Evolutionary conservation across 495 filamentous ascomycete genomes (phyloP).

Genomic region (Penicillium canariense): DNA sequence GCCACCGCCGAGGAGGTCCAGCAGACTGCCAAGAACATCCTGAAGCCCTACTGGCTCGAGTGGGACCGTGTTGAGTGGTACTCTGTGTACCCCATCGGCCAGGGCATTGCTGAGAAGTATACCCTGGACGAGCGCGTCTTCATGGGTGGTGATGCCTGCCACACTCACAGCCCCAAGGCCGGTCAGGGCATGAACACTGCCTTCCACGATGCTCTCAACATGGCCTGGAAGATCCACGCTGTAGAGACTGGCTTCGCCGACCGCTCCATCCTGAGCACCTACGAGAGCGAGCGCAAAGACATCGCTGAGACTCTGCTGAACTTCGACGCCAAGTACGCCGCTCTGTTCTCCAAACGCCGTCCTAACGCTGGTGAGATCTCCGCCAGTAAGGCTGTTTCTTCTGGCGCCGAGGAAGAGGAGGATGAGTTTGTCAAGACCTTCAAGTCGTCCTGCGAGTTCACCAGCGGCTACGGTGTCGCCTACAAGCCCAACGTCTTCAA

Average conservation of each 20-base stretch:
- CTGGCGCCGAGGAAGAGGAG: constrained; percentile 36
- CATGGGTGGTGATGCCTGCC: constrained; percentile 62
- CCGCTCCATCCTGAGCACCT: constrained; percentile 64
- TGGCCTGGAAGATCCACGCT: constrained; percentile 78
- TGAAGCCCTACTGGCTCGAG: constrained; percentile 57
- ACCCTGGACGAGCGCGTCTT: constrained; percentile 57
- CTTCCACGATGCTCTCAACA: constrained; percentile 61
- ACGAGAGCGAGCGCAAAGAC: constrained; percentile 66
- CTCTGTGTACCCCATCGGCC: constrained; percentile 62
- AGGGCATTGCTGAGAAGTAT: constrained; percentile 61
- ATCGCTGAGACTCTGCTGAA: constrained; percentile 69
- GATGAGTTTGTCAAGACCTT: constrained; percentile 65
- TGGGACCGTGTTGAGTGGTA: constrained; percentile 59
- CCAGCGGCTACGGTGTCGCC: constrained; percentile 62
- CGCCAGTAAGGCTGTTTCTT: constrained; percentile 37
- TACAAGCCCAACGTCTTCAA: constrained; percentile 65
- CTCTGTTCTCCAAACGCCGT: constrained; percentile 60
- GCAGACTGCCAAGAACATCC: constrained; percentile 58
- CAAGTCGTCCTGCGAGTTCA: constrained; percentile 65
- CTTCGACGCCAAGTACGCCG: constrained; percentile 68
- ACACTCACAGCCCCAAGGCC: constrained; percentile 67
- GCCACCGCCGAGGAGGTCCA: constrained; percentile 61
- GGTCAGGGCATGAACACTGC: constrained; percentile 57
- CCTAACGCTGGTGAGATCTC: constrained; percentile 56
- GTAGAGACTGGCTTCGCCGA: constrained; percentile 61